These are phyloP conservation scores for Plasmodium blacklocki DNA, from an alignment of 169 alveolate genomes.

Conservation along the genomic window DNA sequence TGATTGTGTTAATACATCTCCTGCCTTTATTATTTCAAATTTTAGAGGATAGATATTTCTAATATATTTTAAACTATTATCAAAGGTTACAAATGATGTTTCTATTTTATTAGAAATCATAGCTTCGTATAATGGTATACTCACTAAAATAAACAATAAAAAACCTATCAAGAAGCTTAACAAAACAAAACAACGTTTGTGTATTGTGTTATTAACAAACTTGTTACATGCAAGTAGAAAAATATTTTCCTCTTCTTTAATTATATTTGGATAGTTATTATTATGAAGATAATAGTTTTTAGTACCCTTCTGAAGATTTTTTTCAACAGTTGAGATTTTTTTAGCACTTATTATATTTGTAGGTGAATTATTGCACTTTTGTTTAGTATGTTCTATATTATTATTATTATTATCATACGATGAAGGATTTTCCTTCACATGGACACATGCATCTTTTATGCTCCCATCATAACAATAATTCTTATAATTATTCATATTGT, in stretches of 20 bases:
- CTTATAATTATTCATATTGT: too few relatives aligned
- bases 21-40: slow-evolving; percentile 22
- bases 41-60: background rate
- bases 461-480: too few relatives aligned
- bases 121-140: slow-evolving; percentile 17
- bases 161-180: slow-evolving; percentile 32
- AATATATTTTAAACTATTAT: background rate
- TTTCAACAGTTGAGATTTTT: too few relatives aligned
- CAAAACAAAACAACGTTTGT: slow-evolving; percentile 16
- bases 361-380: too few relatives aligned
- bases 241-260: background rate
- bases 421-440: too few relatives aligned
- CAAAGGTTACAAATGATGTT: background rate
- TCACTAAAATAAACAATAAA: slow-evolving; percentile 7
- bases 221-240: slow-evolving; percentile 28
- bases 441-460: too few relatives aligned
- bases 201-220: slow-evolving; percentile 12
- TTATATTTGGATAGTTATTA: too few relatives aligned
- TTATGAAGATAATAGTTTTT: too few relatives aligned
- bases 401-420: too few relatives aligned
- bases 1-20: slow-evolving; percentile 24
- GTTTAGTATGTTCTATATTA: too few relatives aligned
- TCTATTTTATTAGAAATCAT: slow-evolving; percentile 6
- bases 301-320: too few relatives aligned
- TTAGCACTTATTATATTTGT: too few relatives aligned